Base-by-base conservation (phyloP, 345 rosid genomes). In the Aurinia saxatilis region DNA sequence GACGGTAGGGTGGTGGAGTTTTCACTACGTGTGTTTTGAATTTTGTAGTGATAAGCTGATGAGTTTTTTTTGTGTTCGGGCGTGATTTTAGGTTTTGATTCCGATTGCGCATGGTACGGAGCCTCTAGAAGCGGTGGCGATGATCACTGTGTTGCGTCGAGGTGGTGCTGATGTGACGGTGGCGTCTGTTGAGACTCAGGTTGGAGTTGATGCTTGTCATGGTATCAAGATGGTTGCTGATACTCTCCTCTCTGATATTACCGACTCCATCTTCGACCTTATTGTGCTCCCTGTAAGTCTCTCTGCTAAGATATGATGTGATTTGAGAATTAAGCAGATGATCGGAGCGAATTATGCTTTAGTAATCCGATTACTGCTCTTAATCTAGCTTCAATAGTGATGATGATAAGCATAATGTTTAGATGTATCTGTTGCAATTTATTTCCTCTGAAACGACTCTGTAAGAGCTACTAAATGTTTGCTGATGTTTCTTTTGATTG, bases 21-120 rank as follows among this genome's bases (percentile, higher is more conserved):
- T 47, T 61, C 50, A 27, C 7, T 27, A 27, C 6, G 7, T 27
- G 6, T 25, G 0, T 7, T 67, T 55, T 19, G 79, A 61, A 5
- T 44, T 7, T 39, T 29, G 30, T 48, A 38, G 14, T 14, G 17
- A 51, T 71, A 5, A 31, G 41, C 13, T 1, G n/a, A 56, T 23
- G 27, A 3, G 4, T 45, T 47, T 53, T 15, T 10, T 11, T 31
- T 39, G 27, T 23, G 27, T 44, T 23, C 3, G 29, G 59, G 21
- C 61, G 12, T 42, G 5, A 5, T 8, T 27, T 38, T 37, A 93
- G 99, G 99, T 93, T 74, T 78, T 93, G 88, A 90, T 90, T 48
- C 99, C 97, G 67, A 76, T 93, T 50, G 99, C 96, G 1, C 81
- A 90, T 35, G 99, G 97, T 10, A 85, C 87, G 42, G 99, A 93